phyloP scores from a whole-genome alignment of 495 filamentous ascomycete species.

The Annulohypoxylon maeteangense region DNA sequence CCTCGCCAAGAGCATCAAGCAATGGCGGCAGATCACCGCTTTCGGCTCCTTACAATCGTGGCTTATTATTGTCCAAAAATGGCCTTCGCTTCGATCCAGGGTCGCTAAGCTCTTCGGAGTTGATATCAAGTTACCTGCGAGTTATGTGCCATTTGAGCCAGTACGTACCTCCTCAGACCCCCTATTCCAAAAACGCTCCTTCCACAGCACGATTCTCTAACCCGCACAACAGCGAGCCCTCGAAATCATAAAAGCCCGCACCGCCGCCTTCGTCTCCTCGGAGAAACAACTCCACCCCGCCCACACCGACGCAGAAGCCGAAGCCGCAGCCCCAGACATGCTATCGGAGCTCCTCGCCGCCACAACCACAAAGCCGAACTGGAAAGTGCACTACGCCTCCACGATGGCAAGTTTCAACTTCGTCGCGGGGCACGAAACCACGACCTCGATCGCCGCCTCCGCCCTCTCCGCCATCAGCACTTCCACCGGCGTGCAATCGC shows the following conservation, averaged over 20 bases:
- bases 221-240: neutral
- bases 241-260: conserved; percentile 17
- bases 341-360: conserved; percentile 52
- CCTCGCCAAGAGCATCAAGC: conserved; percentile 47
- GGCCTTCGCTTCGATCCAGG: conserved; percentile 13
- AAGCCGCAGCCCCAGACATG: conserved; percentile 47
- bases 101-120: conserved; percentile 24
- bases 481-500: conserved; percentile 35
- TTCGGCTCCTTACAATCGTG: conserved; percentile 42
- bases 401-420: conserved; percentile 59
- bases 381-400: conserved; percentile 44
- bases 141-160: conserved; percentile 22
- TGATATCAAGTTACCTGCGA: conserved; percentile 10
- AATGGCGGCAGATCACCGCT: conserved; percentile 51
- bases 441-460: conserved; percentile 57
- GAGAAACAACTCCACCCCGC: conserved; percentile 1
- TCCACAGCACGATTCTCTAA: neutral
- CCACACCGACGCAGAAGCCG: neutral
- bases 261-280: conserved; percentile 12
- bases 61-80: conserved; percentile 22
- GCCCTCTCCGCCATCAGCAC: conserved; percentile 50
- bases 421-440: conserved; percentile 59
- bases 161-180: conserved; percentile 21
- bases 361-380: conserved; percentile 47
- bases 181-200: no score